Evolutionary conservation across 164 flowering plant species (phyloP).

Genomic region (Vitis riparia): DNA sequence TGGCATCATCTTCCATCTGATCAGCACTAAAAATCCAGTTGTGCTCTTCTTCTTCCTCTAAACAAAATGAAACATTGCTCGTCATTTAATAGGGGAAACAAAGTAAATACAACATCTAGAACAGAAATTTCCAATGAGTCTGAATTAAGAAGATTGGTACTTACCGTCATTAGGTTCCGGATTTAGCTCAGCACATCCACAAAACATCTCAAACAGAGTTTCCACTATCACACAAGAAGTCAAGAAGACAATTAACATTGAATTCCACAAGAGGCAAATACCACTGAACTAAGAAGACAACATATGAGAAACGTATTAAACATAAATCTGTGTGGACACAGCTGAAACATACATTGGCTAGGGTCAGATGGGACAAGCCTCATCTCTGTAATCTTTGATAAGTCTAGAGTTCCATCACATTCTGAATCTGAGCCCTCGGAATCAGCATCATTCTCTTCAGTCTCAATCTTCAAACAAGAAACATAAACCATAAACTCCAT

Average conservation of each 20-base stretch:
- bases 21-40: conserved; percentile 88
- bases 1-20: conserved; percentile 42
- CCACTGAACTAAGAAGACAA: neutral
- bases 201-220: conserved; percentile 68
- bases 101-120: neutral
- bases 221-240: conserved; percentile 57
- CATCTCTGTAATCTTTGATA: conserved; percentile 82
- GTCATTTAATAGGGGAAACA: neutral
- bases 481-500: neutral
- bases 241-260: conserved; percentile 8
- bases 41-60: conserved; percentile 62
- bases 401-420: conserved; percentile 38
- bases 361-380: conserved; percentile 91
- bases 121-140: neutral
- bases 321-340: neutral
- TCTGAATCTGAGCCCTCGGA: conserved; percentile 69
- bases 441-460: conserved; percentile 57
- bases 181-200: conserved; percentile 91
- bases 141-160: neutral
- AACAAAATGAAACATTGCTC: neutral
- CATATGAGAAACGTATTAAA: neutral
- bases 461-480: conserved; percentile 62
- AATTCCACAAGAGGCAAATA: neutral
- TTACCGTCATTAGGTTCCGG: conserved; percentile 81
- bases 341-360: conserved; percentile 47